A percentile compares a stretch with the other conserved stretches of the same genome.
Evolutionary conservation across 192 early-diverging fungal genomes (phyloP).

Genomic region (Backusella tarrabulga): DNA sequence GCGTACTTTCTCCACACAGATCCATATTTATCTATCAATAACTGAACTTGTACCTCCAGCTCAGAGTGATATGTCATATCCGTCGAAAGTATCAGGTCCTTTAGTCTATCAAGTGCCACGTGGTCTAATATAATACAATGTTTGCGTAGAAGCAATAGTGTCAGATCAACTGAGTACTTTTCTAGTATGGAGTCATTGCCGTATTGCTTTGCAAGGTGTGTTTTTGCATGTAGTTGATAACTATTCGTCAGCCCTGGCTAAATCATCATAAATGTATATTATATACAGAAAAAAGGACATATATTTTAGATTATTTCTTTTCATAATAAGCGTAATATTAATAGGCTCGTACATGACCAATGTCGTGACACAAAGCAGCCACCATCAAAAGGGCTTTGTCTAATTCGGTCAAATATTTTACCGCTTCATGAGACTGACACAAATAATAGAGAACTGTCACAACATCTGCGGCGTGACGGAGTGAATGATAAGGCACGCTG

Average conservation of each 20-base stretch:
- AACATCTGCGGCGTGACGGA: constrained; percentile 88
- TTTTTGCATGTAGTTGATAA: constrained; percentile 81
- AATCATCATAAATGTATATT: constrained; percentile 1
- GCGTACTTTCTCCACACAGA: background rate
- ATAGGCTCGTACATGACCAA: constrained; percentile 61
- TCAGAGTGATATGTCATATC: constrained; percentile 12
- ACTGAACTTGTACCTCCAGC: background rate
- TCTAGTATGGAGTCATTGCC: constrained; percentile 78
- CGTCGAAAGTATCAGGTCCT: constrained; percentile 9
- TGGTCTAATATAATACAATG: constrained; percentile 56
- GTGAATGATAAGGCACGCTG: constrained; percentile 84
- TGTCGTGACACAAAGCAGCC: constrained; percentile 85
- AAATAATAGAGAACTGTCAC: constrained; percentile 78
- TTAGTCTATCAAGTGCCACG: constrained; percentile 19
- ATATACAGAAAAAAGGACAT: background rate
- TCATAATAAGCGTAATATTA: background rate
- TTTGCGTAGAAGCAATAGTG: constrained; percentile 61
- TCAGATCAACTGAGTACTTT: constrained; percentile 73
- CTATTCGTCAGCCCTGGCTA: constrained; percentile 86
- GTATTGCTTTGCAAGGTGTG: constrained; percentile 65
- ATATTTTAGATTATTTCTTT: background rate
- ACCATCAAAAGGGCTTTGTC: constrained; percentile 76
- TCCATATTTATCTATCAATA: background rate
- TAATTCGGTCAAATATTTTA: constrained; percentile 60
- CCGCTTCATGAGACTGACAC: constrained; percentile 61